Percentiles rank a stretch among this genome's conserved stretches.
These are phyloP conservation scores for Geotrichum aggregatum DNA, from an alignment of 1,139 yeast genomes.

Conservation along the genomic window DNA sequence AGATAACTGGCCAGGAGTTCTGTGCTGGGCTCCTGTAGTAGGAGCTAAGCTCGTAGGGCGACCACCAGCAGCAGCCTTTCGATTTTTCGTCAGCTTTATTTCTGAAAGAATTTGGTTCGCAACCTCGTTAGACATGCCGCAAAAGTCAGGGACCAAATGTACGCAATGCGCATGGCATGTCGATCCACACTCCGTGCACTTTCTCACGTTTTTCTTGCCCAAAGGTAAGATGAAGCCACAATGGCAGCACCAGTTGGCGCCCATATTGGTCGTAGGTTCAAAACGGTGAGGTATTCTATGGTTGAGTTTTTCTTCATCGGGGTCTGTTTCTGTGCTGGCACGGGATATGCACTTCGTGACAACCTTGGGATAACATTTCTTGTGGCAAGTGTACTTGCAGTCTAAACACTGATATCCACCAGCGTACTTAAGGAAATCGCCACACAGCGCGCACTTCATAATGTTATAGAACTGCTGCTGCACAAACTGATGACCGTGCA, in stretches of 20 bases:
- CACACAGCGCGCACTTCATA: constrained; percentile 96
- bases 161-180: constrained; percentile 93
- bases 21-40: not conserved
- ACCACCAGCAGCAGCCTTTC: constrained; percentile 33
- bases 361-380: constrained; percentile 87
- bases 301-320: constrained; percentile 85
- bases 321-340: constrained; percentile 76
- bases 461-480: constrained; percentile 93
- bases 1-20: constrained; percentile 12
- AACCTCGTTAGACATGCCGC: constrained; percentile 98
- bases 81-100: constrained; percentile 70
- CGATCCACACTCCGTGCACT: constrained; percentile 90
- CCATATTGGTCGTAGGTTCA: constrained; percentile 83
- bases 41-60: constrained; percentile 10
- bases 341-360: constrained; percentile 94
- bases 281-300: constrained; percentile 96
- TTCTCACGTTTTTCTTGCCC: constrained; percentile 91
- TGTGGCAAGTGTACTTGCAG: constrained; percentile 89
- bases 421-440: constrained; percentile 79
- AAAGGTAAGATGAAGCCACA: constrained; percentile 95
- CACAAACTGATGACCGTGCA: constrained; percentile 94
- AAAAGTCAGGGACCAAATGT: constrained; percentile 92
- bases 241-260: constrained; percentile 98
- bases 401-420: constrained; percentile 97
- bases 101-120: constrained; percentile 85